Evolutionary conservation across 805 yeast species (phyloP).

Genomic region (Cyberlindnera americana): DNA sequence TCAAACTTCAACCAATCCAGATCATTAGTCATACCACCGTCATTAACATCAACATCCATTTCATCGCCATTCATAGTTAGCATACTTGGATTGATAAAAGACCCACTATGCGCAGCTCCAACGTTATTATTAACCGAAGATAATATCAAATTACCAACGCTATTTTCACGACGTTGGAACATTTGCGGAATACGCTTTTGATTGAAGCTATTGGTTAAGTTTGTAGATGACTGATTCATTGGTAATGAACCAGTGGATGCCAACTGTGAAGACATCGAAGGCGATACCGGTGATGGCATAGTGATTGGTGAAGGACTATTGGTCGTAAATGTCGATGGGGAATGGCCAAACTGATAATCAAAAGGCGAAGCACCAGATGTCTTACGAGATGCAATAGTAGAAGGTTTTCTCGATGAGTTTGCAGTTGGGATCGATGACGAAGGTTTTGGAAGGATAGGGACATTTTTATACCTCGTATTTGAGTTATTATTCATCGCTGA

Average conservation of each 20-base stretch:
- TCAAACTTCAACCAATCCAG: conserved; percentile 31
- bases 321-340: conserved; percentile 19
- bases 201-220: conserved; percentile 26
- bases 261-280: conserved; percentile 15
- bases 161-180: conserved; percentile 19
- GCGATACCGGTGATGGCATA: conserved; percentile 27
- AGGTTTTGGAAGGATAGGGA: conserved; percentile 29
- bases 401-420: conserved; percentile 2
- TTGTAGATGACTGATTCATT: conserved; percentile 19
- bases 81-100: conserved; percentile 16
- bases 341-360: conserved; percentile 14
- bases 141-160: conserved; percentile 4
- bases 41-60: conserved; percentile 17
- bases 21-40: conserved; percentile 21
- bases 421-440: conserved; percentile 13
- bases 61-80: conserved; percentile 14
- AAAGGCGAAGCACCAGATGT: conserved; percentile 18
- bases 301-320: conserved; percentile 27
- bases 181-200: conserved; percentile 29
- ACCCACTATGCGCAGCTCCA: conserved; percentile 1
- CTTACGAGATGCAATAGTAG: conserved; percentile 5
- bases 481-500: conserved; percentile 3
- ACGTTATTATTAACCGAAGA: neutral
- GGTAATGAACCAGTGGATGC: conserved; percentile 21
- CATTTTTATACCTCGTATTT: conserved; percentile 23